phyloP scores from a whole-genome alignment of 768 basidiomycete genomes.

The Tricholoma saponaceum region DNA sequence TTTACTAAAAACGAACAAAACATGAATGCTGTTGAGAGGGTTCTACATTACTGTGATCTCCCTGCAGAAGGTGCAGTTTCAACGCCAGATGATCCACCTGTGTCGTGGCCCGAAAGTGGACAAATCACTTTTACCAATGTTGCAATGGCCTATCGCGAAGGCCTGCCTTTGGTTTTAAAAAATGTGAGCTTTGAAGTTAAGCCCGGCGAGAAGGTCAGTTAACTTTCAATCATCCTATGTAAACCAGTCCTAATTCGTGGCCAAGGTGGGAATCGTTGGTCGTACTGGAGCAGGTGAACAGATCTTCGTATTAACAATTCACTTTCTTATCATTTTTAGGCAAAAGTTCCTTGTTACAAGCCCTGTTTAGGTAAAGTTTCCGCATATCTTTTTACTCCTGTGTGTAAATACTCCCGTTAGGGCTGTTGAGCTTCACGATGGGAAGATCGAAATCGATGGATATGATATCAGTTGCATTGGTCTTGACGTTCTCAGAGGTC shows the following conservation, averaged over 20 bases:
- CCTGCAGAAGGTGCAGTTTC: constrained; percentile 45
- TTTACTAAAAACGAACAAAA: constrained; percentile 63
- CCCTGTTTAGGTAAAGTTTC: constrained; percentile 41
- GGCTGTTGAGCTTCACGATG: constrained; percentile 56
- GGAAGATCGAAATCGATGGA: constrained; percentile 55
- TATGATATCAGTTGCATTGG: constrained; percentile 47
- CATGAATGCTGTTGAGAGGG: constrained; percentile 70
- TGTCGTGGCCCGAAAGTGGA: constrained; percentile 48
- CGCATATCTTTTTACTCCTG: neutral
- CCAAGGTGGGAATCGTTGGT: constrained; percentile 44
- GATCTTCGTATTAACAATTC: neutral
- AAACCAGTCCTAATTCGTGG: neutral
- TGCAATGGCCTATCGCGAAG: constrained; percentile 51
- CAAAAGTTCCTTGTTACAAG: constrained; percentile 56
- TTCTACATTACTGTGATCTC: constrained; percentile 62
- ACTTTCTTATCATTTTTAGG: constrained; percentile 22
- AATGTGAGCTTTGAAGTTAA: constrained; percentile 51
- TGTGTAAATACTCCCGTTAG: constrained; percentile 21
- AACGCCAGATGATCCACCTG: constrained; percentile 40
- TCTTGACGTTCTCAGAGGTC: constrained; percentile 46
- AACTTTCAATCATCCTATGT: neutral
- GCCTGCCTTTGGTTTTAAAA: constrained; percentile 62
- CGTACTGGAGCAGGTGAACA: constrained; percentile 38
- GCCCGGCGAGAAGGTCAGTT: constrained; percentile 59
- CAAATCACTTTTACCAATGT: constrained; percentile 53